Base-by-base conservation (phyloP, 345 rosid genomes). In the Angophora floribunda region DNA sequence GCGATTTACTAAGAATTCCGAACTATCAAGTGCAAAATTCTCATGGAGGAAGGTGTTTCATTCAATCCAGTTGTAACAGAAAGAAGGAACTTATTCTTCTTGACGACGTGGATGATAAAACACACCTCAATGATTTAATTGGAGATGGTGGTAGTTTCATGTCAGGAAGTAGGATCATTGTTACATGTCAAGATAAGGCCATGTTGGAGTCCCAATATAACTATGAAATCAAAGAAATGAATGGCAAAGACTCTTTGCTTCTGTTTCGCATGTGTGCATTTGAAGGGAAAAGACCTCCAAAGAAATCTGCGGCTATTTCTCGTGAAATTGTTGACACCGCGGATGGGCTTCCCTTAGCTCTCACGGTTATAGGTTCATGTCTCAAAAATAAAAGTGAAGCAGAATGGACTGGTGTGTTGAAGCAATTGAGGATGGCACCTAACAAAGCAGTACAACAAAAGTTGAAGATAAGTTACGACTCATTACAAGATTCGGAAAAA, bases 281-380 rank as follows among this genome's bases (percentile, higher is more conserved):
- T 53, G 61, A 22, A 61, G 41, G 11, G 19, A 24, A 55, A 19
- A 12, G 13, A 10, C 88, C 91, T 3, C 30, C 61, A 26, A 41
- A 1, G 6, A 57, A 86, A 7, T 51, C 32, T 13, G 49, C 4
- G 2, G 21, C 6, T 12, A 24, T 90, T n/a, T 52, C 86, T 11
- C 0, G 36, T 8, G 19, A 80, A 6, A 50, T 88, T 22, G 88
- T 90, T 26, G 22, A 9, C 13, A 49, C 70, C 61, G 87, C 91
- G 49, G 59, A 75, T 15, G 86, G 89, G 13, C 88, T 88, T 86
- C 91, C 91, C 2, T 28, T 90, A 86, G 89, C 89, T 45, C 59
- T 90, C 10, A 13, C 6, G 22, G 15, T 86, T 53, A 32, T 90
- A 70, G 91, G 89, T 78, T 90, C 91, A n/a, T 15, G 41, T 85